These are phyloP conservation scores for Tulasnella calospora DNA, from an alignment of 768 basidiomycete species.

Conservation along the genomic window DNA sequence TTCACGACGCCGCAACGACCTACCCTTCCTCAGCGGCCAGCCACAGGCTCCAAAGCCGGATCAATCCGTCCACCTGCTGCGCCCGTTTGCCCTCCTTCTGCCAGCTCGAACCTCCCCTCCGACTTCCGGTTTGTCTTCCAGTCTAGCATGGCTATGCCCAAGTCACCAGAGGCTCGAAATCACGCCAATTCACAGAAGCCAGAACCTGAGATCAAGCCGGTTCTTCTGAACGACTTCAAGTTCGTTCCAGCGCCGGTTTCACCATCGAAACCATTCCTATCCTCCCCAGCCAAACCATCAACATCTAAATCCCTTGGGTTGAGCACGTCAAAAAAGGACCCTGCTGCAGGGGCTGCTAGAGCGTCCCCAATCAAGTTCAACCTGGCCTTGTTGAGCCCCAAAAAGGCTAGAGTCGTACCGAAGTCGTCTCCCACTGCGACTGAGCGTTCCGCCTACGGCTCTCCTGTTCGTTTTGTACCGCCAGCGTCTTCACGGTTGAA, in stretches of 20 bases:
- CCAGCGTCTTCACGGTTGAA: not conserved
- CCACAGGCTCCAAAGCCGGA: not conserved
- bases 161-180: not conserved
- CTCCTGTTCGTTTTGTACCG: not conserved
- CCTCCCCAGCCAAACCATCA: not conserved
- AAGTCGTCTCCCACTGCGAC: not conserved
- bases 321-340: not conserved
- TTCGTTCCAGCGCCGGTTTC: not conserved
- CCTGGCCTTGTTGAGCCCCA: not conserved
- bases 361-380: not conserved
- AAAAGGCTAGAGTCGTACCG: not conserved
- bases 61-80: not conserved
- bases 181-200: not conserved
- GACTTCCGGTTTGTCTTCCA: constrained; percentile 19
- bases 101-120: not conserved
- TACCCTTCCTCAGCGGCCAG: not conserved
- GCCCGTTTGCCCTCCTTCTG: not conserved
- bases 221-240: not conserved
- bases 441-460: not conserved
- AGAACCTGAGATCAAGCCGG: not conserved
- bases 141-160: not conserved
- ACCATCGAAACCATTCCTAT: not conserved
- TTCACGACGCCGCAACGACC: not conserved
- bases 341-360: not conserved
- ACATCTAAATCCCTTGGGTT: not conserved